Evolutionary conservation across 2,329 filamentous ascomycete genomes (phyloP).

Genomic region (Colletotrichum tropicicola): DNA sequence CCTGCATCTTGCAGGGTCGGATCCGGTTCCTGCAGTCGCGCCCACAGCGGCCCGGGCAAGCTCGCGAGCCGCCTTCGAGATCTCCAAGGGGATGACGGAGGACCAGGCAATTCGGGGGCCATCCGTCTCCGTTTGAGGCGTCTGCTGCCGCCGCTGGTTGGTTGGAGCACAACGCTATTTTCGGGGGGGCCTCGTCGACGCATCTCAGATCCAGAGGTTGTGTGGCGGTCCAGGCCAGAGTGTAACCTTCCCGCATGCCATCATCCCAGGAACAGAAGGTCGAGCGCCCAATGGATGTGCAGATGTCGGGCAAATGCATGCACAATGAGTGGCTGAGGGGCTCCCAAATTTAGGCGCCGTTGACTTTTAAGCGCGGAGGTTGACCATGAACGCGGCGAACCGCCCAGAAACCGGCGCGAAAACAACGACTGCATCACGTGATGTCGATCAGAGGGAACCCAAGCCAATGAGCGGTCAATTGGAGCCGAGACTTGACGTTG

Average conservation of each 20-base stretch:
- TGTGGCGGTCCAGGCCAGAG: slow-evolving; percentile 22
- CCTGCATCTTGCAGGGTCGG: slow-evolving; percentile 18
- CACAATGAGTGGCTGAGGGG: slow-evolving; percentile 25
- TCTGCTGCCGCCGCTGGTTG: slow-evolving; percentile 22
- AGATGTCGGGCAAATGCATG: slow-evolving; percentile 1
- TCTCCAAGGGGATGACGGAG: slow-evolving; percentile 16
- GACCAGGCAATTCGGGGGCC: slow-evolving; percentile 15
- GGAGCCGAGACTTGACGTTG: background rate
- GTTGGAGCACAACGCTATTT: slow-evolving; percentile 26
- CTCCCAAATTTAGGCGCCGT: slow-evolving; percentile 25
- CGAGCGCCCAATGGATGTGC: slow-evolving; percentile 16
- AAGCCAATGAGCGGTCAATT: slow-evolving; percentile 10
- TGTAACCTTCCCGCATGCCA: slow-evolving; percentile 24
- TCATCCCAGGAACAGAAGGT: slow-evolving; percentile 1
- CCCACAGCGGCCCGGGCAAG: slow-evolving; percentile 18
- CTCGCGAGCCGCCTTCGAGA: slow-evolving; percentile 24
- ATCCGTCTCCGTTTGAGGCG: slow-evolving; percentile 20
- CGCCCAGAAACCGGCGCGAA: slow-evolving; percentile 12
- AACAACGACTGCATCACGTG: slow-evolving; percentile 15
- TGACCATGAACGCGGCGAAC: slow-evolving; percentile 9
- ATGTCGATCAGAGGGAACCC: background rate
- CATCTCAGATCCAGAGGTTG: slow-evolving; percentile 20
- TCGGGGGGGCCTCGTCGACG: slow-evolving; percentile 12
- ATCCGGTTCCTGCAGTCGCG: slow-evolving; percentile 30
- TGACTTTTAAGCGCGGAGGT: slow-evolving; percentile 23